These are phyloP conservation scores for Pseudonitzschia pungens DNA, from an alignment of 108 stramenopile genomes.

Conservation along the genomic window DNA sequence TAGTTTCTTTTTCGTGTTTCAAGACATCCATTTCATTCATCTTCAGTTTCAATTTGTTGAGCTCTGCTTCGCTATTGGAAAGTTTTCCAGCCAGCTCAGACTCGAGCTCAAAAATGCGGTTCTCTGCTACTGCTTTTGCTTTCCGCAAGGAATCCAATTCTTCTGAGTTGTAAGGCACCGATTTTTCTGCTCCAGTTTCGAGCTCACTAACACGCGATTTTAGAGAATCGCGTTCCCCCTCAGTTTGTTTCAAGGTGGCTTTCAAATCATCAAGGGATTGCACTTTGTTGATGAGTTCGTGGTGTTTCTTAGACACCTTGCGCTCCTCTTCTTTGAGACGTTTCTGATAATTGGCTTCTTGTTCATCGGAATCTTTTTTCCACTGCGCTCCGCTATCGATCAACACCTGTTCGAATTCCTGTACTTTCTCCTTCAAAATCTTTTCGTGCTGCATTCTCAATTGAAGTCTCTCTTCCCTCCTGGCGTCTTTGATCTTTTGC, in stretches of 20 bases:
- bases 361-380: conserved; percentile 30
- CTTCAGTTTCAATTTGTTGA: not conserved
- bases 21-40: not conserved
- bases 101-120: not conserved
- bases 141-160: conserved; percentile 1
- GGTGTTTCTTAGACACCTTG: conserved; percentile 17
- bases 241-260: conserved; percentile 3
- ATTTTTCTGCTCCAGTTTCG: conserved; percentile 8
- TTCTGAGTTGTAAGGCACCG: not conserved
- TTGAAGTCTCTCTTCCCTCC: conserved; percentile 3
- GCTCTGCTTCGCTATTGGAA: conserved; percentile 7
- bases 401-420: conserved; percentile 22
- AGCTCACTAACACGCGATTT: conserved; percentile 6
- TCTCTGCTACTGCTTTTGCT: conserved; percentile 9
- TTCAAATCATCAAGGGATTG: conserved; percentile 8
- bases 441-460: conserved; percentile 22
- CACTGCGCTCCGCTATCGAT: conserved; percentile 35
- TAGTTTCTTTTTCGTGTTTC: conserved; percentile 19
- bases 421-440: conserved; percentile 15
- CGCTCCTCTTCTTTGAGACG: conserved; percentile 32
- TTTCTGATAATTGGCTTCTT: conserved; percentile 24
- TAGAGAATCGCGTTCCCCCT: conserved; percentile 15
- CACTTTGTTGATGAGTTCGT: conserved; percentile 20
- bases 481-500: conserved; percentile 24
- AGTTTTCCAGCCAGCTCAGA: not conserved